Percentiles rank a stretch among this genome's conserved stretches.
These are phyloP conservation scores for Collybia mongolica DNA, from an alignment of 768 basidiomycete species.

Conservation along the genomic window DNA sequence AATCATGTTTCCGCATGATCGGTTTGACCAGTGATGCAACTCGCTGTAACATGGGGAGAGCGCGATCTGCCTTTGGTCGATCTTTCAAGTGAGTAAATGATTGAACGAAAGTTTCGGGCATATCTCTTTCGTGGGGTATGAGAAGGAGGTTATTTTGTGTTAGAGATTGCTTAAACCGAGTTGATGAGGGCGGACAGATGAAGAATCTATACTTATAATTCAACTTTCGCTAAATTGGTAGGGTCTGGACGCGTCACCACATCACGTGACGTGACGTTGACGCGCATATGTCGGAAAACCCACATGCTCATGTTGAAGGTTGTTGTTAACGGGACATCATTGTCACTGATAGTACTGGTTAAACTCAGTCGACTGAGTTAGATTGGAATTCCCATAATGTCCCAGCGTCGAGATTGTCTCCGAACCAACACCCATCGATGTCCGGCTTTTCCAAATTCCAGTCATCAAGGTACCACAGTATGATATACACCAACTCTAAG, in stretches of 20 bases:
- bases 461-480: too few species aligned
- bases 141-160: background rate
- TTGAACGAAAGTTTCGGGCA: conserved; percentile 60
- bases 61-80: conserved; percentile 63
- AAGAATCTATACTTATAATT: too few species aligned
- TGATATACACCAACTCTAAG: background rate
- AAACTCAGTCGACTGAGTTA: too few species aligned
- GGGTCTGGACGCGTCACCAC: background rate
- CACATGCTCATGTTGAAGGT: too few species aligned
- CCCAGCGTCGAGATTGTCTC: background rate
- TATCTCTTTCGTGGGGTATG: conserved; percentile 18
- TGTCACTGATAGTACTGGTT: too few species aligned
- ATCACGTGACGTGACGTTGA: background rate
- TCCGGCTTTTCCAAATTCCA: too few species aligned
- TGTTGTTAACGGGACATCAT: too few species aligned
- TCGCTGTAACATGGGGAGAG: conserved; percentile 64
- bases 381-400: background rate
- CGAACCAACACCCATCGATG: background rate
- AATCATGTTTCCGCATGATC: conserved; percentile 84
- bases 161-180: too few species aligned
- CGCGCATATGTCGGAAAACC: too few species aligned
- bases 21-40: conserved; percentile 86
- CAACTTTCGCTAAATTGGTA: too few species aligned
- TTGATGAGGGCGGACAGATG: too few species aligned
- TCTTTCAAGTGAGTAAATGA: conserved; percentile 73